Evolutionary conservation across 306 rosid genomes (phyloP), one percentile per base, ranked within the genome.

Genomic region (Gastrolobium villosum): DNA sequence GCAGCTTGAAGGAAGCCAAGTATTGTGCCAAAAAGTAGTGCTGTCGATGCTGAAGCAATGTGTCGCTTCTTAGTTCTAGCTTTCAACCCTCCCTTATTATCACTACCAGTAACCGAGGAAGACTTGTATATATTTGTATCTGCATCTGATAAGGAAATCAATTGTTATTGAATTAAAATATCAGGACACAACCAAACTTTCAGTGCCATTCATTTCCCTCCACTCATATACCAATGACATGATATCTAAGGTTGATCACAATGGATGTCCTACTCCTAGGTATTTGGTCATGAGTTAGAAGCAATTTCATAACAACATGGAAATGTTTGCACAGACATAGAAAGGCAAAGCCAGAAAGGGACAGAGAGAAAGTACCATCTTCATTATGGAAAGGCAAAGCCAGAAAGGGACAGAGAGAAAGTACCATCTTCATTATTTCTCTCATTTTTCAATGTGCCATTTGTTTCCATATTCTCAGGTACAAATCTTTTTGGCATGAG

Each of bases 1-100:
- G 80, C 53, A 30, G 92, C 90, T 82, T 91, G 97, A 20, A 89
- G 15, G 11, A 89, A 86, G 26, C 26, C 26, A 20, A 20, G 26
- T 20, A 20, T 20, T 20, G 26, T 20, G 26, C 26, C 26, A 20
- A 20, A 20, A 20, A 20, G 26, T 20, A 20, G 26, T 20, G 26
- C 26, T 20, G 26, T 20, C 26, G 26, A 20, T 20, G 26, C 26
- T 20, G 26, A 20, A 20, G 26, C 26, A 20, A 20, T 20, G 26
- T 20, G 26, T 11, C 73, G 41, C 82, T 75, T 88, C 79, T 82
- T 75, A 14, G 39, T 76, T 65, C 72, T 76, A 39, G 37, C 10
- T 62, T 86, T 84, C 49, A 41, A 34, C 59, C 74, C 86, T 37
- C 15, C 54, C 20, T 37, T 69, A 36, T 65, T 73, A 52, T 10